A percentile compares a stretch with the other conserved stretches of the same genome.
Evolutionary conservation across 108 stramenopile species (phyloP).

Genomic region (Cyclotella distinguenda): DNA sequence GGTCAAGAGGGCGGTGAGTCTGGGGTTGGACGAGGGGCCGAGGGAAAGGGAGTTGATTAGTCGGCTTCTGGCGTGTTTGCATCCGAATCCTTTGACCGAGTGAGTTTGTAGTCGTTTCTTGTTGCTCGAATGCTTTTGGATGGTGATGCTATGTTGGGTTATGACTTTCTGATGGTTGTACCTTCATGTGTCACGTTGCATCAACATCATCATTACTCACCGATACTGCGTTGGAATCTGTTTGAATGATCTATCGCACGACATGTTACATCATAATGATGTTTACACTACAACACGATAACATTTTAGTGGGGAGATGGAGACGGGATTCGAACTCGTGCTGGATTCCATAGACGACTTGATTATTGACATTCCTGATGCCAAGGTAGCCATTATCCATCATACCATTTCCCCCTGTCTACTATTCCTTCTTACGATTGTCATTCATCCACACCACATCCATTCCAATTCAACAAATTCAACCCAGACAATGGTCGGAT

Average conservation of each 20-base stretch:
- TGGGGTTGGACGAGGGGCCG: slow-evolving; percentile 80
- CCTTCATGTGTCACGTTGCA: too few relatives aligned
- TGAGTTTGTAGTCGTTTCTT: too few relatives aligned
- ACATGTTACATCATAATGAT: too few relatives aligned
- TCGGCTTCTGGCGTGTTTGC: slow-evolving; percentile 80
- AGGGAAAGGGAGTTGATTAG: slow-evolving; percentile 85
- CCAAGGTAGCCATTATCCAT: slow-evolving; percentile 50
- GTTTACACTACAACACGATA: too few relatives aligned
- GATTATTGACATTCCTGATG: slow-evolving; percentile 88
- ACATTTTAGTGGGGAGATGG: slow-evolving; percentile 75
- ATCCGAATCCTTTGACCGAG: slow-evolving; percentile 79
- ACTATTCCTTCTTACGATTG: too few relatives aligned
- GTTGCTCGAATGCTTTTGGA: too few relatives aligned
- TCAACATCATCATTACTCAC: too few relatives aligned
- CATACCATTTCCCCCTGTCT: background rate
- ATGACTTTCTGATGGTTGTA: too few relatives aligned
- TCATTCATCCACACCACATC: too few relatives aligned
- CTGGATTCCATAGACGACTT: slow-evolving; percentile 87
- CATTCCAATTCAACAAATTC: background rate
- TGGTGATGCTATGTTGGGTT: too few relatives aligned
- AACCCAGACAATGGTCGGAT: slow-evolving; percentile 75
- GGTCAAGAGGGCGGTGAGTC: slow-evolving; percentile 75
- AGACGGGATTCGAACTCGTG: slow-evolving; percentile 82
- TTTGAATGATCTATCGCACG: too few relatives aligned
- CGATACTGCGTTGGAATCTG: too few relatives aligned